A percentile compares a stretch with the other conserved stretches of the same genome.
These are phyloP conservation scores for Ramaria sp. DNA, from an alignment of 768 basidiomycete genomes.

Conservation along the genomic window DNA sequence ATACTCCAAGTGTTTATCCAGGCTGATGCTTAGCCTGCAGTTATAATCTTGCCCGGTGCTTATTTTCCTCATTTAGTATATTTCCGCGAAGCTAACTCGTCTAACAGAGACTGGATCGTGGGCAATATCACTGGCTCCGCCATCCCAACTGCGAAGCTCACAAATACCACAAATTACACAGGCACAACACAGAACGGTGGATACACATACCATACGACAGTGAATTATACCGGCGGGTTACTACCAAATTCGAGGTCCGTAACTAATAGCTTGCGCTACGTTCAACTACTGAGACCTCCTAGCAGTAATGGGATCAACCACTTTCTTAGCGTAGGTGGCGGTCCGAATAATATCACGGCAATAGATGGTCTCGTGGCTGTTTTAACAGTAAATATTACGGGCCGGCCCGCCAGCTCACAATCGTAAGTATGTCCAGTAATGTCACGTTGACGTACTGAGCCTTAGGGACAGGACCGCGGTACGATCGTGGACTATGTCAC, in stretches of 20 bases:
- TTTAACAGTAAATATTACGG: slow-evolving; percentile 56
- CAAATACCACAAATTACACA: slow-evolving; percentile 47
- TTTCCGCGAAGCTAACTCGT: background rate
- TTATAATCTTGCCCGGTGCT: slow-evolving; percentile 66
- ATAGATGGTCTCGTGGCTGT: slow-evolving; percentile 80
- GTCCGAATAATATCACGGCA: slow-evolving; percentile 32
- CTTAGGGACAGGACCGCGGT: background rate
- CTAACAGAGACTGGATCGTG: slow-evolving; percentile 64
- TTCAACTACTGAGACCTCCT: background rate
- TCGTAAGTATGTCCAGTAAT: background rate
- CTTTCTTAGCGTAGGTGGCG: slow-evolving; percentile 34
- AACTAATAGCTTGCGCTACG: background rate
- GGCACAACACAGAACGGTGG: slow-evolving; percentile 53
- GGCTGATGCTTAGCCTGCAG: slow-evolving; percentile 18
- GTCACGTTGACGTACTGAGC: background rate
- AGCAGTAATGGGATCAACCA: slow-evolving; percentile 54
- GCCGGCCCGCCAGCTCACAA: slow-evolving; percentile 16
- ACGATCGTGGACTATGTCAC: background rate
- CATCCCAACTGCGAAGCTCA: slow-evolving; percentile 36
- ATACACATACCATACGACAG: slow-evolving; percentile 65
- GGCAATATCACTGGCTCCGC: slow-evolving; percentile 58
- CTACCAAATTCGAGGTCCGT: slow-evolving; percentile 45
- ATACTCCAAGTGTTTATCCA: background rate
- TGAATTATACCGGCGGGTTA: slow-evolving; percentile 58
- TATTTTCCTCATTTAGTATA: background rate